Conservation (phyloP, 2,329 filamentous ascomycete species). For the Colletotrichum incanum region DNA sequence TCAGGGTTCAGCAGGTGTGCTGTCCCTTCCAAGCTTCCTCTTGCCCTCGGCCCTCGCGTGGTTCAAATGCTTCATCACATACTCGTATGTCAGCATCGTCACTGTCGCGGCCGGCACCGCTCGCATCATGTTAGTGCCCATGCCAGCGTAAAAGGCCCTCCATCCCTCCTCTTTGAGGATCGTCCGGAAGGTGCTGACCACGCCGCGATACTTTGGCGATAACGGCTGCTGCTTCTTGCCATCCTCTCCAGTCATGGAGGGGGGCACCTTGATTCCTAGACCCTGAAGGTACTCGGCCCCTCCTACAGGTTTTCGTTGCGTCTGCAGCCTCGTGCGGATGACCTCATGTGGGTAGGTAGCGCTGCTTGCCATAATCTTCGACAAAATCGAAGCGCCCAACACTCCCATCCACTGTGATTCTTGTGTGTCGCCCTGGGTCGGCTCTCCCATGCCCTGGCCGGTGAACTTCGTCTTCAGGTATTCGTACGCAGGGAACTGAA, state of each 20-base stretch:
- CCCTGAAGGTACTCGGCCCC: constrained; percentile 68
- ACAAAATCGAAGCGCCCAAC: constrained; percentile 89
- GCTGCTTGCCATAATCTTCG: constrained; percentile 94
- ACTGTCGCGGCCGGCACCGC: constrained; percentile 96
- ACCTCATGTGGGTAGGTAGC: constrained; percentile 99
- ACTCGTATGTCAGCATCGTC: constrained; percentile 98
- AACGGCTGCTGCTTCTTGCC: constrained; percentile 49
- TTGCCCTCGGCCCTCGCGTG: constrained; percentile 58
- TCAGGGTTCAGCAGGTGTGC: constrained; percentile 34
- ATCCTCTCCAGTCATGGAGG: constrained; percentile 61
- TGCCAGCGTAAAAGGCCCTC: constrained; percentile 96
- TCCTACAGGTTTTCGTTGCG: constrained; percentile 82
- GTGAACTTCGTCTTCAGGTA: constrained; percentile 93
- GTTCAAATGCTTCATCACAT: constrained; percentile 71
- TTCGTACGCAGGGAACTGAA: constrained; percentile 97
- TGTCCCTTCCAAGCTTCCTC: constrained; percentile 48
- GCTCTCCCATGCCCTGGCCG: constrained; percentile 87
- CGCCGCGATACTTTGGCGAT: constrained; percentile 79
- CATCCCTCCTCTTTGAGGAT: constrained; percentile 95
- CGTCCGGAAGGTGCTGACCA: constrained; percentile 85
- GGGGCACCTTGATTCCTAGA: constrained; percentile 58
- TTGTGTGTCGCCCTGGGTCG: constrained; percentile 65
- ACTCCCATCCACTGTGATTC: constrained; percentile 87
- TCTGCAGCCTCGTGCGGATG: constrained; percentile 92
- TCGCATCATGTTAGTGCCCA: constrained; percentile 97